phyloP scores from a whole-genome alignment of 2,329 filamentous ascomycete genomes.

The Trichoderma arundinaceum region DNA sequence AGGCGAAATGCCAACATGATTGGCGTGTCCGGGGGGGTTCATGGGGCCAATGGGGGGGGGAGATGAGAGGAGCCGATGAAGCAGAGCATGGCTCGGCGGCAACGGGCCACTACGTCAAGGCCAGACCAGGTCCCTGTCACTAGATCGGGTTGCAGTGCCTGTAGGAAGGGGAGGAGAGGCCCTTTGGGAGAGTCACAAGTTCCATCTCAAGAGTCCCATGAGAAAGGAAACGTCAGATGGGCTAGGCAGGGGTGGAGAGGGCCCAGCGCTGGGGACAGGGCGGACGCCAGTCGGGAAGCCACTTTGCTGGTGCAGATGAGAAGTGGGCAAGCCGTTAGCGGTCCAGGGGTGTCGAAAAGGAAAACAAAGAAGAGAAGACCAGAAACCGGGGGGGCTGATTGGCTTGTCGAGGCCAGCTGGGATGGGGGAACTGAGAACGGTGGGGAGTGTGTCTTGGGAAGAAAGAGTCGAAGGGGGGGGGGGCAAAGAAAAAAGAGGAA shows the following conservation, averaged over 20 bases:
- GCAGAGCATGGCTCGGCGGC: constrained; percentile 43
- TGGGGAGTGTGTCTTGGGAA: constrained; percentile 36
- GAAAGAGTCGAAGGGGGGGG: neutral
- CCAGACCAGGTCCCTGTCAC: constrained; percentile 36
- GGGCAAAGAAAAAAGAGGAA: constrained; percentile 23
- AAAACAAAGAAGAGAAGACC: constrained; percentile 37
- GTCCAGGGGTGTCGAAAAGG: constrained; percentile 34
- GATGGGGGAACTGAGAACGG: constrained; percentile 34
- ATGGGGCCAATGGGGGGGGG: constrained; percentile 43
- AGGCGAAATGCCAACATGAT: constrained; percentile 42
- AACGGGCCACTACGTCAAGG: constrained; percentile 41
- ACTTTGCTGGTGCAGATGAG: constrained; percentile 35
- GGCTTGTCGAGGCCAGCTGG: constrained; percentile 24
- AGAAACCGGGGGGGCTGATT: constrained; percentile 34
- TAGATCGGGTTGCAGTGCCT: constrained; percentile 33
- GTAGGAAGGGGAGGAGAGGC: constrained; percentile 25
- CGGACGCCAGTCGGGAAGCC: constrained; percentile 42
- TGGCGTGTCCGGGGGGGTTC: constrained; percentile 42
- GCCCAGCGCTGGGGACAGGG: constrained; percentile 39
- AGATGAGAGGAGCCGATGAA: constrained; percentile 44
- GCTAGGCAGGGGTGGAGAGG: constrained; percentile 33
- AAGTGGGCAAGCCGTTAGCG: constrained; percentile 25
- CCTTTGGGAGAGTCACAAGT: constrained; percentile 28
- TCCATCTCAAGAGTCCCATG: constrained; percentile 29
- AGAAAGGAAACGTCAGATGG: constrained; percentile 41